A percentile compares a stretch with the other conserved stretches of the same genome.
Evolutionary conservation across 257 asterid genomes (phyloP).

Genomic region (Primulina eburnea): DNA sequence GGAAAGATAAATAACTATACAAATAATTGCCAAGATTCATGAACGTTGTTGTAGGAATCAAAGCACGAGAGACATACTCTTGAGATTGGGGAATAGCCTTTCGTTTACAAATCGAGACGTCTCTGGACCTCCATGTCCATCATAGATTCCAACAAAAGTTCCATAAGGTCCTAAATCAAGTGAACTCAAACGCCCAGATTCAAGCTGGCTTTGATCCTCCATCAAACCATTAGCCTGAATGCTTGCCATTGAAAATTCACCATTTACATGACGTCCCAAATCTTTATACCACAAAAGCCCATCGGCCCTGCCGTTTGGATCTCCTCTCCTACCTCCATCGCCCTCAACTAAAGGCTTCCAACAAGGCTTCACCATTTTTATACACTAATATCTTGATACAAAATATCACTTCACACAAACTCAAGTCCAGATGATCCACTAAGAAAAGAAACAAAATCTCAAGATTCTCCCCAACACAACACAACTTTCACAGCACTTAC

Average conservation of each 20-base stretch:
- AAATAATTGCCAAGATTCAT: too few species aligned
- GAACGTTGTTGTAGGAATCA: too few species aligned
- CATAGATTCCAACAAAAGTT: conserved; percentile 34
- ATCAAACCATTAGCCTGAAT: conserved; percentile 32
- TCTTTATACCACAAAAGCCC: conserved; percentile 91
- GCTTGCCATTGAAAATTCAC: conserved; percentile 35
- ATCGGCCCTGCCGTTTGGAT: conserved; percentile 55
- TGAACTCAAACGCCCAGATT: background rate
- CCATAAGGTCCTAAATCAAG: conserved; percentile 22
- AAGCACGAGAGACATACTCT: conserved; percentile 15
- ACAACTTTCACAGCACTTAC: background rate
- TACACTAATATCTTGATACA: conserved; percentile 22
- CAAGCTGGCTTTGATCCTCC: conserved; percentile 34
- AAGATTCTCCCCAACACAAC: conserved; percentile 15
- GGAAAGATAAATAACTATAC: too few species aligned
- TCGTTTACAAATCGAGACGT: conserved; percentile 31
- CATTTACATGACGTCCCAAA: conserved; percentile 56
- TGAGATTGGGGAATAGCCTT: conserved; percentile 28
- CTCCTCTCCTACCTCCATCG: conserved; percentile 51
- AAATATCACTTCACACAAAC: conserved; percentile 26
- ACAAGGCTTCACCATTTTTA: conserved; percentile 73
- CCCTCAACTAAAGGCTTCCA: conserved; percentile 78
- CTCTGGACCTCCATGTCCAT: conserved; percentile 34
- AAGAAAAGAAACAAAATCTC: conserved; percentile 9
- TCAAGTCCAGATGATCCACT: conserved; percentile 26